Percentiles rank a stretch among this genome's conserved stretches.
phyloP scores from a whole-genome alignment of 192 early-diverging fungal genomes.

The Podila horticola region DNA sequence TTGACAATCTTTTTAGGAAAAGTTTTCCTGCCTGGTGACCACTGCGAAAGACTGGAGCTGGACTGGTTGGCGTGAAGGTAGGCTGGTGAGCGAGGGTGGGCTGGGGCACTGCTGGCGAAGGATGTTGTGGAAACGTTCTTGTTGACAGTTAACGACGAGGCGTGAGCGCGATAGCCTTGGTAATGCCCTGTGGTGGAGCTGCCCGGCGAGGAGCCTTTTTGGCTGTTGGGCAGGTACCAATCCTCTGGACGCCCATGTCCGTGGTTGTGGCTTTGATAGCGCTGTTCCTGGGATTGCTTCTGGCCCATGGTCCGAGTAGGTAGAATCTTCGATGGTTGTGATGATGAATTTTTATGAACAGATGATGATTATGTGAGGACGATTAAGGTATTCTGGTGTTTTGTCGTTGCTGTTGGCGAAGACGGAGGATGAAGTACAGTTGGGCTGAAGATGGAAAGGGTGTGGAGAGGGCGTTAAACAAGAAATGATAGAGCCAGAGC shows the following conservation, averaged over 20 bases:
- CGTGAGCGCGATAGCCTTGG: conserved; percentile 24
- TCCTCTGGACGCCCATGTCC: conserved; percentile 38
- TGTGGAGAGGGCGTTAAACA: no score
- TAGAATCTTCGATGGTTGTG: not conserved
- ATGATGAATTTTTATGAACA: not conserved
- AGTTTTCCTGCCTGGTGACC: conserved; percentile 42
- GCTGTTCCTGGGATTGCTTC: conserved; percentile 33
- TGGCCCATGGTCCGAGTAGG: conserved; percentile 28
- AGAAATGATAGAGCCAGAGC: no score
- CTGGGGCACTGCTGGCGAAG: conserved; percentile 38
- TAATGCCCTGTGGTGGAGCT: conserved; percentile 45
- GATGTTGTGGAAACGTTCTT: conserved; percentile 39
- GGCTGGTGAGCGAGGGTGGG: conserved; percentile 23
- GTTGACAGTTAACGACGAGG: conserved; percentile 38
- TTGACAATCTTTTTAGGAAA: conserved; percentile 58
- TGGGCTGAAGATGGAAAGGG: not conserved
- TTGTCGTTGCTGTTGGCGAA: not conserved
- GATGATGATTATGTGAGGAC: not conserved
- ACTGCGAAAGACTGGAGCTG: conserved; percentile 34
- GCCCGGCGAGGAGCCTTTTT: conserved; percentile 21
- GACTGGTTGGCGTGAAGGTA: conserved; percentile 46
- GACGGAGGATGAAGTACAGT: not conserved
- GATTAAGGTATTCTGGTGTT: not conserved
- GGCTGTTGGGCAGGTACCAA: conserved; percentile 28
- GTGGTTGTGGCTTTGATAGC: conserved; percentile 5